Evolutionary conservation across 306 rosid species (phyloP), one percentile per base, ranked within the genome.

Genomic region (Corylus heterophylla): DNA sequence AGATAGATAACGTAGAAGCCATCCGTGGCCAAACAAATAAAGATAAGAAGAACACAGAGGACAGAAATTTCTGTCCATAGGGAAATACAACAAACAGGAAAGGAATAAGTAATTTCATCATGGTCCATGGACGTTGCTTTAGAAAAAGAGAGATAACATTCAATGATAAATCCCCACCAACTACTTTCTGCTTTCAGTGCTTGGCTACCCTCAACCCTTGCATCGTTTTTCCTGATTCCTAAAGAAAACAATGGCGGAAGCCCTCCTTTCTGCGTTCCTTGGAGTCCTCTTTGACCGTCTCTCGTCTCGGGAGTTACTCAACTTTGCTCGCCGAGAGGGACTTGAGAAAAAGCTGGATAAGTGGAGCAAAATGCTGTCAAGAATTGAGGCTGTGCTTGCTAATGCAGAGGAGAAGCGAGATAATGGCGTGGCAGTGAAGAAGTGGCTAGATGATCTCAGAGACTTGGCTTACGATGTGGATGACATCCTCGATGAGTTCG

Each of bases 401-500:
- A 80, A 81, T n/a, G 84, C 74, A 0, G 80, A 42, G 7, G 8
- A 42, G 45, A 42, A 42, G 7, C 45, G 7, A 39, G 44, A 39
- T 6, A 42, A 42, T 42, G 45, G 45, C 44, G 6, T 39, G 6
- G 45, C 45, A 42, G 68, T 84, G 20, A 37, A 68, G 1, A 5
- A 12, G 3, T 80, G 85, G 85, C 77, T 80, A 14, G 20, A 59
- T 0, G 50, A 37, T 11, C 82, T 84, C 11, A 20, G 10, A 51
- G 71, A 77, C 71, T 78, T 75, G 59, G 71, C 85, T 22, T 25
- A 54, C 29, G 54, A 71, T 2, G 13, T 76, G 3, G 84, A 80
- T 3, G 82, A 84, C 52, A 14, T 73, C 4, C 52, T 86, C 12
- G 80, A 82, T 27, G 76, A 80, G 17, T 61, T 52, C 54, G 76